phyloP scores from a whole-genome alignment of 495 filamentous ascomycete species.

The Tuber melanosporum region DNA sequence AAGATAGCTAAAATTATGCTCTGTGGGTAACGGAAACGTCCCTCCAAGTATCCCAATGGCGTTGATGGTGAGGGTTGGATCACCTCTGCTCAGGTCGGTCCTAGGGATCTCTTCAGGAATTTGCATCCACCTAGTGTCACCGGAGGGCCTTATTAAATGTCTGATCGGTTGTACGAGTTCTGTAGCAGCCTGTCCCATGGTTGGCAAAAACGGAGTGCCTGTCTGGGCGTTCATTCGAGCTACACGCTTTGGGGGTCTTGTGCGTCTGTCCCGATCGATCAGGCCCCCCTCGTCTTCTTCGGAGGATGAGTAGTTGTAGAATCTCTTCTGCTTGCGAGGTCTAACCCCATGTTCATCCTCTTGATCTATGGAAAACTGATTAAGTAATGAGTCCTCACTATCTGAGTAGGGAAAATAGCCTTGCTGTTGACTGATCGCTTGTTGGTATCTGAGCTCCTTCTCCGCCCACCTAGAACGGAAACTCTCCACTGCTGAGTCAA shows the following conservation, averaged over 20 bases:
- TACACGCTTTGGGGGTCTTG: neutral
- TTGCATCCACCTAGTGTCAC: neutral
- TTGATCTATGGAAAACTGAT: neutral
- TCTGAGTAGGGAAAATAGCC: neutral
- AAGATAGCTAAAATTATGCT: neutral
- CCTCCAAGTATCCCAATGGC: neutral
- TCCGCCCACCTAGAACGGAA: neutral
- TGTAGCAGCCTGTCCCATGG: neutral
- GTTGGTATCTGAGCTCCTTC: neutral
- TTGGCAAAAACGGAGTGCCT: neutral
- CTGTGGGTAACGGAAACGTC: neutral
- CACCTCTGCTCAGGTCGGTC: neutral
- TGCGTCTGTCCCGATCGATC: neutral
- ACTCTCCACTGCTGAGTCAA: neutral
- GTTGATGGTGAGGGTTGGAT: neutral
- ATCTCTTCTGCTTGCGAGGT: neutral
- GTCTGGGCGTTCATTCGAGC: conserved; percentile 1
- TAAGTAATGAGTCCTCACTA: neutral
- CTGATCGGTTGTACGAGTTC: neutral
- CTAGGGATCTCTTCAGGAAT: neutral
- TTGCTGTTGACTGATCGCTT: neutral
- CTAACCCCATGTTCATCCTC: neutral
- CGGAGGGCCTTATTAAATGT: neutral
- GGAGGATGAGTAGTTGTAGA: neutral
- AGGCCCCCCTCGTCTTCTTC: neutral